These are phyloP conservation scores for Wickerhamomyces chambardii DNA, from an alignment of 805 yeast genomes.

Conservation along the genomic window DNA sequence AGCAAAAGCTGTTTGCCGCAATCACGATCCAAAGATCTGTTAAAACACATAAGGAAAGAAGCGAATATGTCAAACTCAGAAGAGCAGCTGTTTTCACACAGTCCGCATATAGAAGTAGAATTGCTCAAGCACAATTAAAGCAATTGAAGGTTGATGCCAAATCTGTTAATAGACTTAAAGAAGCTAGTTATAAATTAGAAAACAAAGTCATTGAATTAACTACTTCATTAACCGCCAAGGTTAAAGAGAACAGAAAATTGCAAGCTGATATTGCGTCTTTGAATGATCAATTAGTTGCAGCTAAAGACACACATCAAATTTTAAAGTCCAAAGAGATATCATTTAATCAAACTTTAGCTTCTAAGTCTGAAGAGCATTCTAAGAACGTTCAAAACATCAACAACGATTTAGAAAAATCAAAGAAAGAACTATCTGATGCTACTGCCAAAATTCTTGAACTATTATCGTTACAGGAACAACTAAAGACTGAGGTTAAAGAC, in stretches of 20 bases:
- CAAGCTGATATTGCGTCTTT: constrained; percentile 47
- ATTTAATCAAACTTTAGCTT: constrained; percentile 35
- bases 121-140: constrained; percentile 59
- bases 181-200: constrained; percentile 88
- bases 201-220: constrained; percentile 97
- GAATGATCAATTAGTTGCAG: constrained; percentile 42
- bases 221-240: constrained; percentile 69
- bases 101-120: constrained; percentile 64
- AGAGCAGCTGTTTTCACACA: constrained; percentile 66
- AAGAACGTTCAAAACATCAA: constrained; percentile 40
- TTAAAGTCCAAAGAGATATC: constrained; percentile 48
- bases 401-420: constrained; percentile 44
- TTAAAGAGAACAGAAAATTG: constrained; percentile 73
- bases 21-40: constrained; percentile 60
- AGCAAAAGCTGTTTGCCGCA: constrained; percentile 57
- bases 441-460: constrained; percentile 51
- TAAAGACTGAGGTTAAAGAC: constrained; percentile 53
- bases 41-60: constrained; percentile 62
- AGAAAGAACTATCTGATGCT: constrained; percentile 48
- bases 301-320: constrained; percentile 41
- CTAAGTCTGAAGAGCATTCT: constrained; percentile 37
- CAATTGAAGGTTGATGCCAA: constrained; percentile 79
- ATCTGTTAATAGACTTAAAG: constrained; percentile 82
- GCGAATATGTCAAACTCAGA: constrained; percentile 32
- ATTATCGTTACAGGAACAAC: constrained; percentile 47